Percentiles rank a stretch among this genome's conserved stretches.
Evolutionary conservation across 257 asterid species (phyloP).

Genomic region (Scutellaria galericulata): DNA sequence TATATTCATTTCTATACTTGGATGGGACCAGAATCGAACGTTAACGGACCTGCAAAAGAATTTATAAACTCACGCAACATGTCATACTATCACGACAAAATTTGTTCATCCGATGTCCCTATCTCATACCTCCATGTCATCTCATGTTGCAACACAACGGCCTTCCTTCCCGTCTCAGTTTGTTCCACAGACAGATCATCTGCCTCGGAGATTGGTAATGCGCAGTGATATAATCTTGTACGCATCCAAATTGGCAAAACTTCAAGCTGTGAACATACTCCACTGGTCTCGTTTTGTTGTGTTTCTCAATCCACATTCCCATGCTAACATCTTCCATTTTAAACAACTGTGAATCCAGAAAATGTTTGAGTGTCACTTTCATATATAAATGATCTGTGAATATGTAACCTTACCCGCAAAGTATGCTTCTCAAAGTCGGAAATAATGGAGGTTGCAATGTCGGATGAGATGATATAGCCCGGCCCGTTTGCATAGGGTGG

Average conservation of each 20-base stretch:
- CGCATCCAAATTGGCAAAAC: conserved; percentile 85
- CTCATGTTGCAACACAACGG: conserved; percentile 78
- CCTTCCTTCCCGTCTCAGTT: conserved; percentile 50
- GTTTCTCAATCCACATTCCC: conserved; percentile 88
- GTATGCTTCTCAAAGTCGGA: conserved; percentile 63
- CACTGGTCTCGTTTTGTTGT: conserved; percentile 56
- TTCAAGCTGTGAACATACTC: conserved; percentile 76
- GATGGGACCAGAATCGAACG: too few species aligned
- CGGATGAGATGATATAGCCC: conserved; percentile 81
- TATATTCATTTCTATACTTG: conserved; percentile 24
- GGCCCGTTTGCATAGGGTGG: conserved; percentile 98
- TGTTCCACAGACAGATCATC: conserved; percentile 85
- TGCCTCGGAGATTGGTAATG: conserved; percentile 92
- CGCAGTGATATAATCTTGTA: conserved; percentile 70
- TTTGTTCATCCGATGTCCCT: conserved; percentile 19
- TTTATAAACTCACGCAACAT: not conserved
- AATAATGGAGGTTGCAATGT: conserved; percentile 68
- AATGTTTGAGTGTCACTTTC: not conserved
- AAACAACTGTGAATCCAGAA: conserved; percentile 57
- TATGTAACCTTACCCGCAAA: conserved; percentile 57
- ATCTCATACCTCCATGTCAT: conserved; percentile 41
- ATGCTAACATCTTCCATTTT: conserved; percentile 97
- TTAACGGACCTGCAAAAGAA: too few species aligned
- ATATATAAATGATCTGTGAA: not conserved
- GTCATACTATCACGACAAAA: conserved; percentile 46